Evolutionary conservation across 129 eudicot genomes (phyloP).

Genomic region (Helianthus tuberosus): DNA sequence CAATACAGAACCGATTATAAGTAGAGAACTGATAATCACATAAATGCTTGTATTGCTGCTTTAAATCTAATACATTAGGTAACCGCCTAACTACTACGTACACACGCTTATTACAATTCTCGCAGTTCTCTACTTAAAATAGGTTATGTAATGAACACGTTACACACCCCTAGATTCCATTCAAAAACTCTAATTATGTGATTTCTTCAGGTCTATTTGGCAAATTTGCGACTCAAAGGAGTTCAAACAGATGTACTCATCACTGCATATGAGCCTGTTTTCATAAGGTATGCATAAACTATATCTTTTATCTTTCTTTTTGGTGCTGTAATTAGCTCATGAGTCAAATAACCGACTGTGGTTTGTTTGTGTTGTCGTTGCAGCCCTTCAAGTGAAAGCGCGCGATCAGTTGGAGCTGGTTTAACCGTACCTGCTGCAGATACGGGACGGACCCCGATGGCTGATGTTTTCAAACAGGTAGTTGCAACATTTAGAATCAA

Average conservation of each 20-base stretch:
- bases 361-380: constrained; percentile 28
- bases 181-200: too few species aligned
- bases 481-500: constrained; percentile 75
- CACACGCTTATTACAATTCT: too few species aligned
- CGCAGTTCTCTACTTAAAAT: too few species aligned
- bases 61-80: too few species aligned
- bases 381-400: constrained; percentile 94
- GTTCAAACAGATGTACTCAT: constrained; percentile 83
- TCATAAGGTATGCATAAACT: constrained; percentile 60
- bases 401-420: constrained; percentile 86
- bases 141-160: too few species aligned
- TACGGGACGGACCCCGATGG: constrained; percentile 68
- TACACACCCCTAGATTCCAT: too few species aligned
- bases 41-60: too few species aligned
- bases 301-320: neutral
- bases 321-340: neutral
- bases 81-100: too few species aligned
- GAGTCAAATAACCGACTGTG: constrained; percentile 1
- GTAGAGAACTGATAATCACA: too few species aligned
- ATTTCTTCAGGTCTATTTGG: constrained; percentile 24
- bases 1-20: too few species aligned
- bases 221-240: constrained; percentile 80
- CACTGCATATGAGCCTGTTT: constrained; percentile 82
- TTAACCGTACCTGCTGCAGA: constrained; percentile 75
- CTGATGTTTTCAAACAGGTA: constrained; percentile 66